Conservation (phyloP, 2,329 filamentous ascomycete species). For the Fusarium annulatum region DNA sequence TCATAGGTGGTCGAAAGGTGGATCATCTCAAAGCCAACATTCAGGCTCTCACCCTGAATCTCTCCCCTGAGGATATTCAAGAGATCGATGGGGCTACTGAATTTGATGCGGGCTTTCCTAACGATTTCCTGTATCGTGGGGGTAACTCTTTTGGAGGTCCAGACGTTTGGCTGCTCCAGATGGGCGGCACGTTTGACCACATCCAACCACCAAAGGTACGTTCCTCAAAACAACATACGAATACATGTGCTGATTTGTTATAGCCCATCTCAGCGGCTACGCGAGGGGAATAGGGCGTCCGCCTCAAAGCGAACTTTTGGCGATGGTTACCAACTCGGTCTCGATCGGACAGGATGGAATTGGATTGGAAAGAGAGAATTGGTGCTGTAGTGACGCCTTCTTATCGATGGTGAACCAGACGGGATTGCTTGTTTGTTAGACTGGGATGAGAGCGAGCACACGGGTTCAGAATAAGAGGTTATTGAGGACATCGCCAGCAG, state of each 20-base stretch:
- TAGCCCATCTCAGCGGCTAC: conserved; percentile 57
- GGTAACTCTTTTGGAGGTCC: conserved; percentile 52
- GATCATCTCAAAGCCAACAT: conserved; percentile 78
- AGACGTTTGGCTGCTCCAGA: conserved; percentile 57
- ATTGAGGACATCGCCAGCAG: not conserved
- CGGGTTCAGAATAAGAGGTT: not conserved
- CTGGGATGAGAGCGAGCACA: not conserved
- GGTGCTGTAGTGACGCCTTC: conserved; percentile 1
- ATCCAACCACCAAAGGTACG: conserved; percentile 55
- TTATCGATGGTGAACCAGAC: conserved; percentile 7
- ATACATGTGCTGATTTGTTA: not conserved
- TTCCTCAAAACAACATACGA: not conserved
- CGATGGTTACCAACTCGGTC: conserved; percentile 46
- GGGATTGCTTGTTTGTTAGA: not conserved
- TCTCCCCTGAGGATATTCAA: conserved; percentile 71
- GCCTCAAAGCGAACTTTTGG: conserved; percentile 47
- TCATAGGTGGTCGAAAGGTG: conserved; percentile 76
- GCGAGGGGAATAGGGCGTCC: conserved; percentile 56
- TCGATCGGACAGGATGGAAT: conserved; percentile 12
- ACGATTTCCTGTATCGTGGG: conserved; percentile 64
- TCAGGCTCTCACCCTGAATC: conserved; percentile 69
- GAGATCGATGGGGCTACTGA: conserved; percentile 71
- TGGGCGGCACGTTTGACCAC: conserved; percentile 64
- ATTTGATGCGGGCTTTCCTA: conserved; percentile 76
- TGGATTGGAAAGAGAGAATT: conserved; percentile 18